These are phyloP conservation scores for Ettlia oleoabundans DNA, from an alignment of 139 green algal species.

Conservation along the genomic window DNA sequence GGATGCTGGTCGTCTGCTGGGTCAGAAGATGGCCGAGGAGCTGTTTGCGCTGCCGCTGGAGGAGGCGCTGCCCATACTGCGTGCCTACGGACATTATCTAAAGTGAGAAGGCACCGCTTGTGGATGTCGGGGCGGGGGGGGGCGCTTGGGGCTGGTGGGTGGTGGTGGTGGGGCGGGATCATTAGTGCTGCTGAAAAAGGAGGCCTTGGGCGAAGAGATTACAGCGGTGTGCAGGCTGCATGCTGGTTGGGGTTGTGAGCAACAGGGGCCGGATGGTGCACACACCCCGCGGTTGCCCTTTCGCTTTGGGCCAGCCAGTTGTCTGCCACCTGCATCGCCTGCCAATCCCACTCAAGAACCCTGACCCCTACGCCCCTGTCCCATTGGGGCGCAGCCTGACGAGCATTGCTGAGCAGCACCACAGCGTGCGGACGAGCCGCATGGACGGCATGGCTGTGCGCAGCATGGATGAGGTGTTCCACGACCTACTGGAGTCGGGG, in stretches of 20 bases:
- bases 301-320: neutral
- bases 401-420: conserved; percentile 62
- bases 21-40: conserved; percentile 74
- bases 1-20: conserved; percentile 50
- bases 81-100: conserved; percentile 87
- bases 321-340: neutral
- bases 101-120: conserved; percentile 29
- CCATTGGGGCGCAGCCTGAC: conserved; percentile 57
- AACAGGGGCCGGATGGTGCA: too few relatives aligned
- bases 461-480: conserved; percentile 62
- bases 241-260: too few relatives aligned
- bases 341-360: neutral
- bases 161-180: neutral
- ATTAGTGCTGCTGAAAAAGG: neutral
- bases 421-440: conserved; percentile 74
- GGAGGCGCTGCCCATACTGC: conserved; percentile 81
- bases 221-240: too few relatives aligned
- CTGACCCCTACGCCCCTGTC: neutral
- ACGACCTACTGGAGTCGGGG: conserved; percentile 25
- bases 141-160: neutral
- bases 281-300: neutral
- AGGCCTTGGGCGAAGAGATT: too few relatives aligned
- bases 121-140: neutral
- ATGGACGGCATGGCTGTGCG: conserved; percentile 57
- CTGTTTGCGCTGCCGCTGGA: conserved; percentile 83